phyloP scores from a whole-genome alignment of 345 rosid genomes.

The Erodium maritimum region DNA sequence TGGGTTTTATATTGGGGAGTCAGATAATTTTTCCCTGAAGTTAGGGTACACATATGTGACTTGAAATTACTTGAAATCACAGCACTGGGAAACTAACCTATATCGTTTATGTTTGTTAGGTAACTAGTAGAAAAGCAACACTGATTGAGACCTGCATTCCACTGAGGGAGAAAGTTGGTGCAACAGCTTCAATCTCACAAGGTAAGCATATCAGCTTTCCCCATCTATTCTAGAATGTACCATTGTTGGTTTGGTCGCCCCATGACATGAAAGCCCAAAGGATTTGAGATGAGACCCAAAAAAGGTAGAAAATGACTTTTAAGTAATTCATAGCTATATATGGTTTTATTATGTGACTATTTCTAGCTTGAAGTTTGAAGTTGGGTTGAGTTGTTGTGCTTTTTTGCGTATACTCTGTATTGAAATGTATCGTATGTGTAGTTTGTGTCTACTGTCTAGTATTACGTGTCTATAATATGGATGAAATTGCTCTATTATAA shows the following conservation, averaged over 20 bases:
- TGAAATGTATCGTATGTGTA: no score
- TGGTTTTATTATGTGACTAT: not conserved
- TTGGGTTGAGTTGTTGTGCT: not conserved
- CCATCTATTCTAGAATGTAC: not conserved
- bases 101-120: slow-evolving; percentile 26
- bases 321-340: not conserved
- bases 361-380: not conserved
- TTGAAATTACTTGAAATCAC: not conserved
- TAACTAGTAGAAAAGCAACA: slow-evolving; percentile 78
- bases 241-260: not conserved
- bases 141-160: slow-evolving; percentile 48
- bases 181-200: slow-evolving; percentile 53
- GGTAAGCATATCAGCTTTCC: slow-evolving; percentile 26
- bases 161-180: slow-evolving; percentile 62
- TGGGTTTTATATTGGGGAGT: not conserved
- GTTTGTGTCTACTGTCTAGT: no score
- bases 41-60: not conserved
- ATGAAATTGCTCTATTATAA: not conserved
- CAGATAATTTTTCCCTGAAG: not conserved
- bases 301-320: not conserved
- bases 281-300: not conserved
- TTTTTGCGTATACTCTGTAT: no score
- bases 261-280: not conserved
- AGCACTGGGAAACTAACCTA: not conserved
- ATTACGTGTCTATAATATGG: no score